These are phyloP conservation scores for Talaromyces atroroseus DNA, from an alignment of 2,329 filamentous ascomycete species.

Conservation along the genomic window DNA sequence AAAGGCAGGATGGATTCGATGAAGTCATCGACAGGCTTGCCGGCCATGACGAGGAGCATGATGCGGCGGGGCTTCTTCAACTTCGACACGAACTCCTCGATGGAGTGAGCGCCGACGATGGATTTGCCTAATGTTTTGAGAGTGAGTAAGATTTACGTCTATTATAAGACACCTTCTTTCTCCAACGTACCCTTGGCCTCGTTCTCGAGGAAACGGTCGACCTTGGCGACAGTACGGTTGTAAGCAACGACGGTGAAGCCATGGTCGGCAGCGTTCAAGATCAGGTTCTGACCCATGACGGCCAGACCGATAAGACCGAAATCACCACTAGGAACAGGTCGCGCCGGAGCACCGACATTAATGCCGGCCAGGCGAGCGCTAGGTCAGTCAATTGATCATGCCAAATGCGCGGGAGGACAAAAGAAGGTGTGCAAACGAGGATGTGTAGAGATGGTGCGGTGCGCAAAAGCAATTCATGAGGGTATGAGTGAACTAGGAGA, in stretches of 20 bases:
- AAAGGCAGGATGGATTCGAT: conserved; percentile 88
- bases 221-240: conserved; percentile 98
- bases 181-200: conserved; percentile 72
- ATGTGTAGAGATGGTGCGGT: neutral
- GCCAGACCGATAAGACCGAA: conserved; percentile 89
- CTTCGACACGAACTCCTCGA: conserved; percentile 92
- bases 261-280: conserved; percentile 82
- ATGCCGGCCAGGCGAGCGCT: conserved; percentile 72
- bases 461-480: neutral
- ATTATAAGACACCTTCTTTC: too few species aligned
- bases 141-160: conserved; percentile 15
- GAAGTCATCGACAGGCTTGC: conserved; percentile 97
- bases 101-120: conserved; percentile 86
- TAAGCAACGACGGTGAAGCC: conserved; percentile 96
- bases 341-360: conserved; percentile 61
- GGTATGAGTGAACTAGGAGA: neutral
- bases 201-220: conserved; percentile 87
- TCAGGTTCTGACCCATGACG: conserved; percentile 86
- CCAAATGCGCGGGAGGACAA: conserved; percentile 21
- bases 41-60: conserved; percentile 99
- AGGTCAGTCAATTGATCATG: conserved; percentile 40
- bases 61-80: conserved; percentile 95
- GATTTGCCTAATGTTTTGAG: conserved; percentile 63
- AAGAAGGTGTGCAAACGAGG: conserved; percentile 1
- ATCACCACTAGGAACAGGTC: conserved; percentile 62